Evolutionary conservation across 177 flowering plant genomes (phyloP).

Genomic region (Vitis hybrid): DNA sequence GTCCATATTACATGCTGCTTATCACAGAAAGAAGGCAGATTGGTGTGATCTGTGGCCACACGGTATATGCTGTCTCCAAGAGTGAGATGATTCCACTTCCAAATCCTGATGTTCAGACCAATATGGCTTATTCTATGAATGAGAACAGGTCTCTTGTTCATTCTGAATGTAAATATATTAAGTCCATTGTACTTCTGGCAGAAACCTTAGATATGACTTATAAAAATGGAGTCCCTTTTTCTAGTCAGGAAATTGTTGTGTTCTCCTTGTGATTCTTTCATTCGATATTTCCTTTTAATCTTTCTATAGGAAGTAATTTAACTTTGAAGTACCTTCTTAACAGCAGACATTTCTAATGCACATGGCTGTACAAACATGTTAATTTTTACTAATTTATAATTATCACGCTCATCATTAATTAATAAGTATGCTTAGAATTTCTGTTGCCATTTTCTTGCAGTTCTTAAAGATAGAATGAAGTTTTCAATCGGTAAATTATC

Average conservation of each 20-base stretch:
- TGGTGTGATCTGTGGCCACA: constrained; percentile 48
- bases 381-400: too few species aligned
- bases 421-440: too few species aligned
- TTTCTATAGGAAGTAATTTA: neutral
- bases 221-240: neutral
- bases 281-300: neutral
- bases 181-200: neutral
- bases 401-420: too few species aligned
- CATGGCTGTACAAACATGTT: too few species aligned
- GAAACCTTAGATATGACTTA: neutral
- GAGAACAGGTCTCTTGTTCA: constrained; percentile 41
- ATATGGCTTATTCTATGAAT: constrained; percentile 24
- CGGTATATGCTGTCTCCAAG: constrained; percentile 48
- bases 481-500: too few species aligned
- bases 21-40: constrained; percentile 48
- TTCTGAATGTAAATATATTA: constrained; percentile 4
- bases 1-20: constrained; percentile 58
- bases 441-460: too few species aligned
- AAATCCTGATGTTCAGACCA: constrained; percentile 22
- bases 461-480: too few species aligned
- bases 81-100: constrained; percentile 45
- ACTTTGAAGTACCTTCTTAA: too few species aligned
- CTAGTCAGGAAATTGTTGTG: neutral
- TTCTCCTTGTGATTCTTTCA: neutral
- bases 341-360: too few species aligned